Conservation (phyloP, 768 basidiomycete species). For the button mushroom (Agaricus bisporus) region DNA sequence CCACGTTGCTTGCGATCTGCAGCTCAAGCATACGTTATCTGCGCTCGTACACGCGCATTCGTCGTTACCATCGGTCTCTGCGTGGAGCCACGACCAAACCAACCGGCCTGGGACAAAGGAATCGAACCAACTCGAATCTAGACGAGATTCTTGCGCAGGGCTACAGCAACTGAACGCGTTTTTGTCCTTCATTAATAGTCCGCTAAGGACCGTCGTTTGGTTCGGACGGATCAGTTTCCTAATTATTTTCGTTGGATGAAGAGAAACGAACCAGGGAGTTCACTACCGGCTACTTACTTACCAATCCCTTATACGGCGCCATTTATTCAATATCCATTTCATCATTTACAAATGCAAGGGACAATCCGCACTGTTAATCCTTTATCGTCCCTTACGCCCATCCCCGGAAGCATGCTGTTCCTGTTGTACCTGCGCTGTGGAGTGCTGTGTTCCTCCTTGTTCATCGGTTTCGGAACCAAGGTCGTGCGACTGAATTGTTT, state of each 20-base stretch:
- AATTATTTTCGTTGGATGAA: not conserved
- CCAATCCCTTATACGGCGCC: not conserved
- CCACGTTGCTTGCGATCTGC: constrained; percentile 9
- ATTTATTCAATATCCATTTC: not conserved
- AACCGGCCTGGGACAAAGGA: constrained; percentile 2
- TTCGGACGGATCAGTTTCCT: not conserved
- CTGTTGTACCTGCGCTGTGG: not conserved
- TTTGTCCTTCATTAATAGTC: not conserved
- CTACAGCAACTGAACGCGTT: not conserved
- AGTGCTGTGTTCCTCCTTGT: too few relatives aligned
- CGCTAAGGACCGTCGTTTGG: not conserved
- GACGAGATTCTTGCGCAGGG: not conserved
- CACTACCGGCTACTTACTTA: not conserved
- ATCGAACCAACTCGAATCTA: constrained; percentile 4
- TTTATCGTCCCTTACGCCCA: not conserved
- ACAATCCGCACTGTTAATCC: too few relatives aligned
- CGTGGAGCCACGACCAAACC: constrained; percentile 2
- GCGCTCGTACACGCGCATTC: not conserved
- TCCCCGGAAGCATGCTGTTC: not conserved
- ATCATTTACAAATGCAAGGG: not conserved
- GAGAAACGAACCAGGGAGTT: not conserved
- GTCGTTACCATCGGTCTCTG: constrained; percentile 1
- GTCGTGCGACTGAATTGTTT: too few relatives aligned
- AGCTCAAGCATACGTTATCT: constrained; percentile 9
- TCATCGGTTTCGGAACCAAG: too few relatives aligned